Conservation (phyloP, 1,284 basidiomycete genomes). For the Melampsora americana region DNA sequence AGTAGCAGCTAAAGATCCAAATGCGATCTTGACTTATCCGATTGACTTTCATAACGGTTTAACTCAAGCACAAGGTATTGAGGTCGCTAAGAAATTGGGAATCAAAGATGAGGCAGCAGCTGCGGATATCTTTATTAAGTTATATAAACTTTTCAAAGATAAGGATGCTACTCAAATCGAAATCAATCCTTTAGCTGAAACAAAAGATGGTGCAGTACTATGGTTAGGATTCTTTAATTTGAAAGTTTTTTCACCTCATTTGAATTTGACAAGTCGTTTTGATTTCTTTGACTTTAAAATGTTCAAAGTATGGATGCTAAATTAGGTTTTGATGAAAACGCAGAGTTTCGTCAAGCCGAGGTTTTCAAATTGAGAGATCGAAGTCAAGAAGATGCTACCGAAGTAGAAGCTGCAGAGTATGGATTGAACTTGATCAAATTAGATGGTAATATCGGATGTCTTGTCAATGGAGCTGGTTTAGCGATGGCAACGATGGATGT, state of each 20-base stretch:
- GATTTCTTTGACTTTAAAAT: constrained; percentile 29
- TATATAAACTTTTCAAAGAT: constrained; percentile 97
- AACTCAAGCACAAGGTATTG: constrained; percentile 68
- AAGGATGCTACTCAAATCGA: constrained; percentile 99
- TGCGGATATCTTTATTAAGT: constrained; percentile 86
- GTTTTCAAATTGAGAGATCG: constrained; percentile 85
- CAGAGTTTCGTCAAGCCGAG: constrained; percentile 93
- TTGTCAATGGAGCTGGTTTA: constrained; percentile 97
- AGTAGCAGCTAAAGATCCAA: constrained; percentile 94
- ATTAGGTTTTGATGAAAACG: constrained; percentile 98
- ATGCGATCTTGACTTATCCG: constrained; percentile 91
- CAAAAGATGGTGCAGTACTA: constrained; percentile 84
- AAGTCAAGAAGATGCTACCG: constrained; percentile 92
- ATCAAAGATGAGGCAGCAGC: constrained; percentile 76
- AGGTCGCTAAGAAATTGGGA: constrained; percentile 82
- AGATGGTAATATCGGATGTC: constrained; percentile 93
- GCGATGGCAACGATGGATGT: constrained; percentile 99
- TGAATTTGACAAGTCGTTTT: constrained; percentile 38
- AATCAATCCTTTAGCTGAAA: constrained; percentile 98
- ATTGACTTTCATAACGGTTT: constrained; percentile 85
- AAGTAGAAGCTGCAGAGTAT: constrained; percentile 73
- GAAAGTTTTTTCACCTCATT: constrained; percentile 5
- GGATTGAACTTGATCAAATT: constrained; percentile 99
- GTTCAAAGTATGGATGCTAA: constrained; percentile 92
- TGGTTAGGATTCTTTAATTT: constrained; percentile 70